These are phyloP conservation scores for Penicillium psychrofluorescens DNA, from an alignment of 495 filamentous ascomycete genomes.

Conservation along the genomic window DNA sequence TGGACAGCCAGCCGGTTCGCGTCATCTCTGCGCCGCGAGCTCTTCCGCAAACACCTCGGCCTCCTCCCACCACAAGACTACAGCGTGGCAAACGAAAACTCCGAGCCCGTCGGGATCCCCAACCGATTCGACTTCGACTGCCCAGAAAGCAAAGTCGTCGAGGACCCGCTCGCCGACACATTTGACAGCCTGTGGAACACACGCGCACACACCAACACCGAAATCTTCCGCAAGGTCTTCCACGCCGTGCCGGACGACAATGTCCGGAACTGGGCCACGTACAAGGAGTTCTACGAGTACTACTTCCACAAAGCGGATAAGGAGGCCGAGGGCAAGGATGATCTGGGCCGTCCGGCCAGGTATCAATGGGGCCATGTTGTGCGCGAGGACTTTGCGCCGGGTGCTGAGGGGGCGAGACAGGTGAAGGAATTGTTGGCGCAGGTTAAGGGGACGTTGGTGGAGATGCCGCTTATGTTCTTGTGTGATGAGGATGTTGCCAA, in stretches of 20 bases:
- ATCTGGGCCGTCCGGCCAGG: conserved; percentile 33
- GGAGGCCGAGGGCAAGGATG: conserved; percentile 30
- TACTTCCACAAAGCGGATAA: conserved; percentile 57
- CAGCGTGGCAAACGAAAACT: conserved; percentile 60
- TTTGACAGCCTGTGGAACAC: conserved; percentile 66
- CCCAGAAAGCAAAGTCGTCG: conserved; percentile 63
- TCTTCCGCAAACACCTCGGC: conserved; percentile 90
- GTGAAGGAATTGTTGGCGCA: conserved; percentile 74
- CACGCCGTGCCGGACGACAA: conserved; percentile 78
- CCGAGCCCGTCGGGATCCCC: conserved; percentile 61
- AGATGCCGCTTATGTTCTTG: conserved; percentile 90
- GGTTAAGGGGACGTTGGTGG: conserved; percentile 74
- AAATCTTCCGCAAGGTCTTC: conserved; percentile 80
- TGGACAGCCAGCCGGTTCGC: conserved; percentile 77
- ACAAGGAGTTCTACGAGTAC: conserved; percentile 73
- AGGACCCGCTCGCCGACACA: conserved; percentile 62
- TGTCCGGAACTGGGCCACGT: conserved; percentile 76
- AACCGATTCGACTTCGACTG: conserved; percentile 82
- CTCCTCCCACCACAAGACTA: conserved; percentile 67
- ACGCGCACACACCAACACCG: conserved; percentile 72
- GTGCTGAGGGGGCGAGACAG: conserved; percentile 54
- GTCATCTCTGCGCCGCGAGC: conserved; percentile 69
- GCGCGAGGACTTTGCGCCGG: conserved; percentile 62
- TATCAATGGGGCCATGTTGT: conserved; percentile 84
- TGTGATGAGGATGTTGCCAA: conserved; percentile 83